Evolutionary conservation across 2,329 filamentous ascomycete species (phyloP).

Genomic region (Pezicula radicicola): DNA sequence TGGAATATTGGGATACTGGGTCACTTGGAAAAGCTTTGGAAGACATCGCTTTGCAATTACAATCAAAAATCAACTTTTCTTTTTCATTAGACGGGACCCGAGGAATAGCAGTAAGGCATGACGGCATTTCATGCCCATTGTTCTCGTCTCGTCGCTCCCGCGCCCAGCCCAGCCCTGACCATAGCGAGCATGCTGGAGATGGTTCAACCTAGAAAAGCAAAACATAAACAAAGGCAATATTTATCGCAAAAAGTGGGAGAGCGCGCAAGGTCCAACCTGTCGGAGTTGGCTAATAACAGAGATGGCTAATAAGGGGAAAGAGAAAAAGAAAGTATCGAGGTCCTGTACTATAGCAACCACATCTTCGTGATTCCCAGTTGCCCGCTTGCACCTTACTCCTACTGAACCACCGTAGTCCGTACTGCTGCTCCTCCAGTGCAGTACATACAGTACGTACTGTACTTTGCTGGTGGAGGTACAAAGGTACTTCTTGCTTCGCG

Average conservation of each 20-base stretch:
- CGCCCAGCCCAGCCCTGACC: background rate
- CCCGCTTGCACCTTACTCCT: too few relatives aligned
- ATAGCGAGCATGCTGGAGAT: slow-evolving; percentile 4
- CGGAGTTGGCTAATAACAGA: too few relatives aligned
- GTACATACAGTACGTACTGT: too few relatives aligned
- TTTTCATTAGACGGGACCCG: background rate
- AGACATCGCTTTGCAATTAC: background rate
- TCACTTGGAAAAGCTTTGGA: background rate
- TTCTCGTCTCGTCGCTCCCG: slow-evolving; percentile 2
- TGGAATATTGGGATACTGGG: background rate
- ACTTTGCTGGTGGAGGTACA: too few relatives aligned
- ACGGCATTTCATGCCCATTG: slow-evolving; percentile 7
- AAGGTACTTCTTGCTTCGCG: too few relatives aligned
- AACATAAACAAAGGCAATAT: slow-evolving; percentile 4
- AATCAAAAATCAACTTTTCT: too few relatives aligned
- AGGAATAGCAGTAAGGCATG: slow-evolving; percentile 8
- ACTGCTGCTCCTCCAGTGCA: too few relatives aligned
- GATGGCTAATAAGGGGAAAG: too few relatives aligned
- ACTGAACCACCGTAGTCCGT: too few relatives aligned
- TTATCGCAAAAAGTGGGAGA: background rate
- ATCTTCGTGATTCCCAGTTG: too few relatives aligned
- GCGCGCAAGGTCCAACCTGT: background rate
- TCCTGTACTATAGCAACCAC: too few relatives aligned
- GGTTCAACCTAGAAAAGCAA: slow-evolving; percentile 11
- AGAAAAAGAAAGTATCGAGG: too few relatives aligned